A percentile compares a stretch with the other conserved stretches of the same genome.
phyloP scores from a whole-genome alignment of 306 rosid species.

The Rosa lucieae region DNA sequence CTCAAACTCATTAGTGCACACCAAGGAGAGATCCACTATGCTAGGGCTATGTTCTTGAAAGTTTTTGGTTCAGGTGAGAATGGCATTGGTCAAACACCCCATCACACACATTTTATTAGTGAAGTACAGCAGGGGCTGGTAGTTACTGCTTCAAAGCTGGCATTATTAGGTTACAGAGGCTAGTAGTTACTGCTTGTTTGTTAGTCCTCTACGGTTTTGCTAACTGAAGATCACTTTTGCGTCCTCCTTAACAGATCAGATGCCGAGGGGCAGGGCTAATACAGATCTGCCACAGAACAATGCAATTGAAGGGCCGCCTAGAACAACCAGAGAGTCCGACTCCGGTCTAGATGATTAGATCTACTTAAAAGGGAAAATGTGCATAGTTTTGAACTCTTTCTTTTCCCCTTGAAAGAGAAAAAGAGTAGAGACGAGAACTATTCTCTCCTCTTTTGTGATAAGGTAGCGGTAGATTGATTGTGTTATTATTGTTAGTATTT shows the following conservation, averaged over 20 bases:
- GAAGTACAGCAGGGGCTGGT: background rate
- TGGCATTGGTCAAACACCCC: background rate
- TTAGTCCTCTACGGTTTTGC: background rate
- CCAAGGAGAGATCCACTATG: slow-evolving; percentile 59
- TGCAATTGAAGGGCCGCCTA: slow-evolving; percentile 45
- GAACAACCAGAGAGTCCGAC: slow-evolving; percentile 31
- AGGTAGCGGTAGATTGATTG: background rate
- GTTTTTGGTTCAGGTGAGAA: slow-evolving; percentile 66
- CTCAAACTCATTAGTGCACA: slow-evolving; percentile 52
- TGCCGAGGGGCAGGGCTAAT: slow-evolving; percentile 32
- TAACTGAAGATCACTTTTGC: background rate
- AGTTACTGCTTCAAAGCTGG: background rate
- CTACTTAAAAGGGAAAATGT: background rate
- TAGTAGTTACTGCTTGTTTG: background rate
- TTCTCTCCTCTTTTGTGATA: too few relatives aligned
- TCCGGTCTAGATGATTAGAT: slow-evolving; percentile 33
- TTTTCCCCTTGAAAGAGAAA: too few relatives aligned
- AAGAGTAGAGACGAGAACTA: background rate
- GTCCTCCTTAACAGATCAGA: slow-evolving; percentile 26
- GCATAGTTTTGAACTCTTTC: background rate
- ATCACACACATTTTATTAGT: background rate
- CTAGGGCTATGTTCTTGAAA: slow-evolving; percentile 42
- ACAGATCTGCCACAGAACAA: slow-evolving; percentile 30
- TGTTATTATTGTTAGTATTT: background rate
- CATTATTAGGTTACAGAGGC: background rate